These are phyloP conservation scores for Penicilliopsis zonata DNA, from an alignment of 495 filamentous ascomycete species.

Conservation along the genomic window DNA sequence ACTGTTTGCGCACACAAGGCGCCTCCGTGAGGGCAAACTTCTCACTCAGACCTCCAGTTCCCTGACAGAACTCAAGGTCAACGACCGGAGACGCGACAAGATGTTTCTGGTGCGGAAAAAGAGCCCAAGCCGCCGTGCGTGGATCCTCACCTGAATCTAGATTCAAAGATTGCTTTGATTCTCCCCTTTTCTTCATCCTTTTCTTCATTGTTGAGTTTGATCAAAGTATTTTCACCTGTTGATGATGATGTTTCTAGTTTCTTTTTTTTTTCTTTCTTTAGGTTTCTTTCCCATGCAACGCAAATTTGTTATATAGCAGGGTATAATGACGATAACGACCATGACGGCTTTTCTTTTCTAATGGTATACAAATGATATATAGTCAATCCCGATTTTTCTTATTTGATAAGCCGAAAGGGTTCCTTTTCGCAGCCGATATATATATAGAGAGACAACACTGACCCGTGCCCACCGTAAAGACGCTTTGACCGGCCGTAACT, in stretches of 20 bases:
- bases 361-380: too few relatives aligned
- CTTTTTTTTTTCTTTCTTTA: constrained; percentile 4
- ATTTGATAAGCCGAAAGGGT: too few relatives aligned
- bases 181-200: constrained; percentile 1
- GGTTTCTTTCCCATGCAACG: constrained; percentile 5
- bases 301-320: too few relatives aligned
- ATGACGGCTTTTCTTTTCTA: too few relatives aligned
- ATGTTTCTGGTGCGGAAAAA: constrained; percentile 56
- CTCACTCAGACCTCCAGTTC: constrained; percentile 31
- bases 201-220: constrained; percentile 1
- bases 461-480: too few relatives aligned
- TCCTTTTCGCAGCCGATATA: too few relatives aligned
- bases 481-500: too few relatives aligned
- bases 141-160: constrained; percentile 20
- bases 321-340: too few relatives aligned
- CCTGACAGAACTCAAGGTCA: constrained; percentile 36
- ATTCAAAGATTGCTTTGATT: neutral
- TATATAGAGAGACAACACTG: too few relatives aligned
- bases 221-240: too few relatives aligned
- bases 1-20: constrained; percentile 59
- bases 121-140: constrained; percentile 22
- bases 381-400: too few relatives aligned
- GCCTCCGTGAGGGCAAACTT: constrained; percentile 42
- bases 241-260: too few relatives aligned
- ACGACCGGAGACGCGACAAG: constrained; percentile 39